Base-by-base conservation (phyloP, 441 rosid species). In the Erysimum pusillum region DNA sequence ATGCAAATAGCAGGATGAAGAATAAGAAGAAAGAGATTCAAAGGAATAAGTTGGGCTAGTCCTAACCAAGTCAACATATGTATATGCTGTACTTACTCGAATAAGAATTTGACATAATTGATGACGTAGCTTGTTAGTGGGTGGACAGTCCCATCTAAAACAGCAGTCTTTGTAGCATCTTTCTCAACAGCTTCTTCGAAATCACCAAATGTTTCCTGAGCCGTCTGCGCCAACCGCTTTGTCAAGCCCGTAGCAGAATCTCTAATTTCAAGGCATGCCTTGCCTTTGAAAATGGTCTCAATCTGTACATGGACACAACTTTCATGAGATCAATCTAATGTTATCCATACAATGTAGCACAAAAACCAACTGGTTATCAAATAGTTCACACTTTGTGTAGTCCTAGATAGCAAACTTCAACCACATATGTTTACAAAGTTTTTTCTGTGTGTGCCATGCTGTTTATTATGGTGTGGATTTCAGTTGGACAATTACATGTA, bases 91-190 rank as follows among this genome's bases (percentile, higher is more conserved):
- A 87, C 97, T 85, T 90, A 95, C 99, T 95, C 99, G 17, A 95
- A 95, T 76, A 95, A 87, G 83, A 95, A 95, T 82, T 95, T 95
- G 73, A 95, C 97, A 42, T 95, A 93, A 83, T 95, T 95, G 77
- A 95, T 93, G 82, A 95, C 99, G 73, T 95, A 95, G 88, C 98
- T 95, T 41, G 99, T 95, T 86, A 95, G 71, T 49, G 99, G 99
- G 82, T 95, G 98, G 51, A 95, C 99, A 46, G 98, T 95, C 71
- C 99, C 99, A 83, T 95, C 99, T 46, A 76, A 78, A 57, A 95
- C 99, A 63, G 95, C 92, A 13, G 97, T 95, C 81, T 90, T 93
- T 59, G 99, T 93, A 12, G 99, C 96, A 84, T 95, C 99, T 83
- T 93, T 95, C 79, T 95, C 99, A 77, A 95, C 99, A 12, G 97